Base-by-base conservation (phyloP, 768 basidiomycete species). In the Amanita brunnescens region DNA sequence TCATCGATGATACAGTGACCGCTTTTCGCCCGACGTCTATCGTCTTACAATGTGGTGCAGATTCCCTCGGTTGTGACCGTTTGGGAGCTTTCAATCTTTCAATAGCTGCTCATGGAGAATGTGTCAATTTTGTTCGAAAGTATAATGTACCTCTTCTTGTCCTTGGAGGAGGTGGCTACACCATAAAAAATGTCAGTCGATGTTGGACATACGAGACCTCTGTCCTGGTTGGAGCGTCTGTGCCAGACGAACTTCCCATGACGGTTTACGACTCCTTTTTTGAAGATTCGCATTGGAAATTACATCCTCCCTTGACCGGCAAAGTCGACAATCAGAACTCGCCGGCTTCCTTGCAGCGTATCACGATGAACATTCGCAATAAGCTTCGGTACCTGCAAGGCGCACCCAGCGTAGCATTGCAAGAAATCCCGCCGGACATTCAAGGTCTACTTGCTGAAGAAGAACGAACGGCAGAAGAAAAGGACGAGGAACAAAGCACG, bases 171-270 rank as follows among this genome's bases (percentile, higher is more conserved):
- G 95, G 95, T 3, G 95, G 95, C 0, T 99, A 99, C 68, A 93
- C 92, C 4, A 89, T 97, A 65, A 89, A 92, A 62, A 95, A 95
- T 62, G 96, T 99, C 57, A 87, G 89, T 41, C 81, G 95, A n/a
- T 99, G 95, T 63, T 99, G 95, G 95, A 85, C 95, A 30, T 95
- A 99, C 71, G 95, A 99, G 66, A 99, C 96, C 0, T 84, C 91
- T 10, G 87, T 98, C 0, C 81, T 95, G 6, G 85, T 96, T 41
- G 91, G 89, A 13, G 79, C 84, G 0, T 68, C 77, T 33, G 79
- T 99, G 24, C 86, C 92, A 0, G 86, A 95, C 67, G 83, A 87
- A 53, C 81, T 99, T 7, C 95, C 95, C 0, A 70, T 72, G 20
- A 97, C 92, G 1, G 81, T 89, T 1, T 99, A 97, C 68, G 90